Evolutionary conservation across 352 stramenopile genomes (phyloP).

Genomic region (Halophytophthora polymorphica): DNA sequence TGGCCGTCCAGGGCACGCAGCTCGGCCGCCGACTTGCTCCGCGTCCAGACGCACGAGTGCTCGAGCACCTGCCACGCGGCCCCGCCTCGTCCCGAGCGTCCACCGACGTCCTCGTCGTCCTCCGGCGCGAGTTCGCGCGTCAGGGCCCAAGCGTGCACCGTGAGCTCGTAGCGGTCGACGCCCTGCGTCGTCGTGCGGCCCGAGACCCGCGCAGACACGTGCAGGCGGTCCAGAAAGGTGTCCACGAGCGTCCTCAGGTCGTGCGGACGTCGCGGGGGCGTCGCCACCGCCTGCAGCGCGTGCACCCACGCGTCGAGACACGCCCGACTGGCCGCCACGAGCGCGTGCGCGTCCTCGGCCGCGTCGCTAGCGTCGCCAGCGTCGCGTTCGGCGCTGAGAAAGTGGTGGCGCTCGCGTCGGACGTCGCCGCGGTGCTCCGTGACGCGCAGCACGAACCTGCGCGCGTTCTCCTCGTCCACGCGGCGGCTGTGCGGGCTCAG

Average conservation of each 20-base stretch:
- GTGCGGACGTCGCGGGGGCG: constrained; percentile 1
- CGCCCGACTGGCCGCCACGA: constrained; percentile 33
- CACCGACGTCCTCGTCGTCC: constrained; percentile 4
- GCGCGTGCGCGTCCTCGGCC: constrained; percentile 6
- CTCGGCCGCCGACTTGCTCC: constrained; percentile 44
- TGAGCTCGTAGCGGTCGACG: constrained; percentile 46
- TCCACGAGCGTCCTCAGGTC: constrained; percentile 35
- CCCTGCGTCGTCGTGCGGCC: constrained; percentile 19
- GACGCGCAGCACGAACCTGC: constrained; percentile 67
- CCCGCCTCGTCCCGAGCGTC: constrained; percentile 1
- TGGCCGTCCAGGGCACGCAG: constrained; percentile 52
- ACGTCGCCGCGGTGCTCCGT: constrained; percentile 18
- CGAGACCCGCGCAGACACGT: constrained; percentile 42
- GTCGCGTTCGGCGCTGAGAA: constrained; percentile 50
- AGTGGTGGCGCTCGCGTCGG: constrained; percentile 36
- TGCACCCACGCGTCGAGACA: constrained; percentile 52
- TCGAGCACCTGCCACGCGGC: constrained; percentile 60
- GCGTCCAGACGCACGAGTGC: constrained; percentile 54
- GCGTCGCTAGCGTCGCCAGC: background rate
- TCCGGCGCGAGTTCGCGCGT: constrained; percentile 41
- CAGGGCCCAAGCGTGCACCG: constrained; percentile 59
- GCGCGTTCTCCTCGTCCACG: constrained; percentile 47
- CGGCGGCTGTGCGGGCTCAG: constrained; percentile 13
- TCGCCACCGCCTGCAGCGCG: constrained; percentile 25
- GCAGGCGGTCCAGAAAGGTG: constrained; percentile 50